Base-by-base conservation (phyloP, 176 grass and related monocot genomes). In the Calamus simplicifolius region DNA sequence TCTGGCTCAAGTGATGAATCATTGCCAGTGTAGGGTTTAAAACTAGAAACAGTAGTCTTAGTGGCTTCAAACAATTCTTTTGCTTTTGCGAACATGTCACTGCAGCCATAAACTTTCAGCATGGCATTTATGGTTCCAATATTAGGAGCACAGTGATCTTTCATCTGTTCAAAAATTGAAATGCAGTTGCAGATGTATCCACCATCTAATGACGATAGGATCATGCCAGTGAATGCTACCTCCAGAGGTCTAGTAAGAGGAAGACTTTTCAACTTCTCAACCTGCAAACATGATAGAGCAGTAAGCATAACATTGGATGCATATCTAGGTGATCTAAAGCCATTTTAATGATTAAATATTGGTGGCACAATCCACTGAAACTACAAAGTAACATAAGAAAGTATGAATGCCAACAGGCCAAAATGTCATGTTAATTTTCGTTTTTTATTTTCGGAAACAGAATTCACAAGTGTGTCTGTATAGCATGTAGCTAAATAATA, bases 141-240 rank as follows among this genome's bases (percentile, higher is more conserved):
- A 73, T 90, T 96, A 73, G 91, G 91, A 60, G 38, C 68, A 64
- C 91, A 90, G 59, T 85, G 55, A 64, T 77, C 62, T 68, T 87
- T 84, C 91, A 90, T 90, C 57, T 69, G 82, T 63, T 84, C 74
- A 77, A 96, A 96, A 71, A 96, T 96, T 10, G 77, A 90, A 48
- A 90, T 90, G 51, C 91, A 96, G 8, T 90, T 75, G 19, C 53
- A 56, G 25, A 90, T 54, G 59, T 82, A 75, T 69, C 91, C 91
- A 62, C 91, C 91, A 74, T 90, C 62, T 68, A 82, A 90, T 58
- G 91, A 90, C 52, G 91, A 81, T 48, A 96, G 61, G 15, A 96
- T 87, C 91, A 96, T 87, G 55, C 91, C 91, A 71, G 91, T 96
- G 81, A 90, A 96, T 81, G 86, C 49, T 5, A 79, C 79, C 25